phyloP scores from a whole-genome alignment of 805 yeast species.

The Pichia sporocuriosa region DNA sequence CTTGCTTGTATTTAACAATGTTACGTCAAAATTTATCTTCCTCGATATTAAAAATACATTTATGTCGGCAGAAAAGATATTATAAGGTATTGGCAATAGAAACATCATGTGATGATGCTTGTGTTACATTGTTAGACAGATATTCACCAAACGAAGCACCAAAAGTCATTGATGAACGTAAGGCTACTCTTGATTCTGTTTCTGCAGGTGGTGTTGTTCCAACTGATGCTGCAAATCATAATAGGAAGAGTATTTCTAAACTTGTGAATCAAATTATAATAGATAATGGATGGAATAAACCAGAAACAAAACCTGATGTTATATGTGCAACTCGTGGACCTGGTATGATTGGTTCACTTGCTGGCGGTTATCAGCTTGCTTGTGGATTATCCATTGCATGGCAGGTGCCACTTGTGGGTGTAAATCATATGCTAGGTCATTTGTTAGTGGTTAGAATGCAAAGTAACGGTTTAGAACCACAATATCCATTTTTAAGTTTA shows the following conservation, averaged over 20 bases:
- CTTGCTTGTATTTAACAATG: too few relatives aligned
- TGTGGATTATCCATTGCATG: conserved; percentile 80
- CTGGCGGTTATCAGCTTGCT: conserved; percentile 77
- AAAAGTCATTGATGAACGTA: conserved; percentile 48
- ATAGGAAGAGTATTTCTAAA: conserved; percentile 50
- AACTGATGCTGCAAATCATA: conserved; percentile 74
- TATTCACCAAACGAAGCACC: conserved; percentile 33
- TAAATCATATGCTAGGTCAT: conserved; percentile 96
- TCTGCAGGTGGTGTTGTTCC: conserved; percentile 83
- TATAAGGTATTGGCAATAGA: conserved; percentile 82
- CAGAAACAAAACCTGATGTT: conserved; percentile 46
- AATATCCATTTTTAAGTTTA: conserved; percentile 66
- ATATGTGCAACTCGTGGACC: conserved; percentile 94
- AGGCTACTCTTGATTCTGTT: conserved; percentile 59
- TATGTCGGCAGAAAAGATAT: too few relatives aligned
- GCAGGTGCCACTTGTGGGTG: conserved; percentile 75
- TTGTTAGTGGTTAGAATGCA: conserved; percentile 57
- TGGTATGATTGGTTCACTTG: conserved; percentile 87
- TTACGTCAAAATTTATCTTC: too few relatives aligned
- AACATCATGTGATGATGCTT: conserved; percentile 92
- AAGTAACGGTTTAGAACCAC: conserved; percentile 37
- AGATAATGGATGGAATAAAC: conserved; percentile 30
- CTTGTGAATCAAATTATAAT: conserved; percentile 41
- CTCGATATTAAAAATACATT: too few relatives aligned
- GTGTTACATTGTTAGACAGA: conserved; percentile 72